Evolutionary conservation across 768 basidiomycete genomes (phyloP).

Genomic region (Macrocybe gigantea): DNA sequence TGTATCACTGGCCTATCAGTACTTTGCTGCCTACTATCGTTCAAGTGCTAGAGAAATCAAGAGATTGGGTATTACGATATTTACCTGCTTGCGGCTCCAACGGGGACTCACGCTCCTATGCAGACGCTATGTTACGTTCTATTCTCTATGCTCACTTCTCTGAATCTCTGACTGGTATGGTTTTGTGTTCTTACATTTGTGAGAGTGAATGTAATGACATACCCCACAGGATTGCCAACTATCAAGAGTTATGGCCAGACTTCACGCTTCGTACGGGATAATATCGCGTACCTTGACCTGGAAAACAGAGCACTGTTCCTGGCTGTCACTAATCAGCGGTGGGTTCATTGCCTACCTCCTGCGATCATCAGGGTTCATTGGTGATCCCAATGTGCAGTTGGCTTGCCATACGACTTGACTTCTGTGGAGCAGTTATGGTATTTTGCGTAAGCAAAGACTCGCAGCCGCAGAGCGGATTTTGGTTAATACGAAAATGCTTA

Average conservation of each 20-base stretch:
- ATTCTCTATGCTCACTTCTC: slow-evolving; percentile 92
- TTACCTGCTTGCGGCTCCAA: background rate
- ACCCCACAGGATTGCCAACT: slow-evolving; percentile 43
- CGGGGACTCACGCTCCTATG: slow-evolving; percentile 45
- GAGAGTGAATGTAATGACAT: too few relatives aligned
- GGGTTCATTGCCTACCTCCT: slow-evolving; percentile 64
- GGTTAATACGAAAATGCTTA: too few relatives aligned
- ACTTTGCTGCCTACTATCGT: slow-evolving; percentile 66
- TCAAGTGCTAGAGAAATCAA: slow-evolving; percentile 72
- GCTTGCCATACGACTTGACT: slow-evolving; percentile 80
- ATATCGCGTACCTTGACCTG: slow-evolving; percentile 72
- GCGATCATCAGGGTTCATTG: slow-evolving; percentile 49
- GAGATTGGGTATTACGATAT: slow-evolving; percentile 23
- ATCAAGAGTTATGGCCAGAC: slow-evolving; percentile 80
- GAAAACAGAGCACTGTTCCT: slow-evolving; percentile 73
- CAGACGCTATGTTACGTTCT: slow-evolving; percentile 84
- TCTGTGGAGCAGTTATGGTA: slow-evolving; percentile 78
- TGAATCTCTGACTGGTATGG: slow-evolving; percentile 57
- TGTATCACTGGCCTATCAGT: slow-evolving; percentile 55
- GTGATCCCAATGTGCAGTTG: slow-evolving; percentile 32
- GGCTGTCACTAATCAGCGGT: slow-evolving; percentile 60
- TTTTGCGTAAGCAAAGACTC: slow-evolving; percentile 19
- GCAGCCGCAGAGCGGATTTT: too few relatives aligned
- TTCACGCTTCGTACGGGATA: slow-evolving; percentile 56
- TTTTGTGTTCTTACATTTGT: too few relatives aligned